A percentile compares a stretch with the other conserved stretches of the same genome.
Evolutionary conservation across 306 rosid genomes (phyloP).

Genomic region (Pyrus bretschneideri): DNA sequence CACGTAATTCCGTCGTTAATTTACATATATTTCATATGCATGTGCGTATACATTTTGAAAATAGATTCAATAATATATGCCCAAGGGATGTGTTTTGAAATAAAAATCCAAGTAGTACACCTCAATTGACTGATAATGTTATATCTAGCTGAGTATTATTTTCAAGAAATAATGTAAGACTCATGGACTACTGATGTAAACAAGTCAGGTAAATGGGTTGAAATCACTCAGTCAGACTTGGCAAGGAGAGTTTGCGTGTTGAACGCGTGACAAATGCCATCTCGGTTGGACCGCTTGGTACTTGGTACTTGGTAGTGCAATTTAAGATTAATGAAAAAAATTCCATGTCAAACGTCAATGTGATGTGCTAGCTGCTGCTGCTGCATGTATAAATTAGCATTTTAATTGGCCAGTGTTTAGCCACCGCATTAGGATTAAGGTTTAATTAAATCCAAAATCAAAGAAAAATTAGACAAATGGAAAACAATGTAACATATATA

Average conservation of each 20-base stretch:
- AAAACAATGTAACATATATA: not conserved
- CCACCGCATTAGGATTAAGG: constrained; percentile 1
- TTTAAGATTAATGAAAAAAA: constrained; percentile 1
- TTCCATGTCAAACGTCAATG: constrained; percentile 24
- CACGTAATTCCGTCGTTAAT: not conserved
- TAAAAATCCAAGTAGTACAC: not conserved
- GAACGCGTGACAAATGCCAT: constrained; percentile 16
- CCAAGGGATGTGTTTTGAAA: not conserved
- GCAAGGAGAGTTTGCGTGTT: constrained; percentile 12
- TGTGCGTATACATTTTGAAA: constrained; percentile 2
- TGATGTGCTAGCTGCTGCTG: constrained; percentile 3
- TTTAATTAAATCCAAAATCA: not conserved
- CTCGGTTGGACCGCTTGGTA: constrained; percentile 17
- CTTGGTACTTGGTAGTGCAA: not conserved
- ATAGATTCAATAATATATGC: not conserved
- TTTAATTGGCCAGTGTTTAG: not conserved
- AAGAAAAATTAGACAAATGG: constrained; percentile 5
- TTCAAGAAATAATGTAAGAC: not conserved
- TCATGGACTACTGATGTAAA: not conserved
- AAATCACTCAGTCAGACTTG: not conserved
- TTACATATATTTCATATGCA: not conserved
- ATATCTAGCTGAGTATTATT: not conserved
- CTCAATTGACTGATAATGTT: not conserved
- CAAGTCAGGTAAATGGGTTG: constrained; percentile 1
- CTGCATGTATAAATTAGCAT: not conserved